A percentile compares a stretch with the other conserved stretches of the same genome.
Conservation (phyloP, 2,329 filamentous ascomycete species). For the Onygenales sp. region DNA sequence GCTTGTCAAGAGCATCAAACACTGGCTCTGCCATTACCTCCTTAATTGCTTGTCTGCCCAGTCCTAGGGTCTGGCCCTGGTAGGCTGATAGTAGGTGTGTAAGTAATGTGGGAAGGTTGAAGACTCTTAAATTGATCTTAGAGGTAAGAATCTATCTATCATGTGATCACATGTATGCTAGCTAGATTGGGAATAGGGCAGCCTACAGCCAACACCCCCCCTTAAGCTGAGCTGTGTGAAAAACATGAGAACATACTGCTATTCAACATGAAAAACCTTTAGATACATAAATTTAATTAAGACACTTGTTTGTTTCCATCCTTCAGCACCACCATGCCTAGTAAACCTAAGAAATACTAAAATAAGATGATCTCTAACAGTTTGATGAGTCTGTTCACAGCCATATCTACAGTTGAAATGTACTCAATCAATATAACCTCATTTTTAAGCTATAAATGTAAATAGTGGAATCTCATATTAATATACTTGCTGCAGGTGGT, state of each 20-base stretch:
- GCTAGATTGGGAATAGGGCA: too few relatives aligned
- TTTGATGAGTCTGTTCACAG: neutral
- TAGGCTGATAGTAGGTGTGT: neutral
- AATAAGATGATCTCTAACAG: neutral
- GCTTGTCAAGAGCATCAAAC: too few relatives aligned
- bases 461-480: constrained; percentile 7
- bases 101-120: too few relatives aligned
- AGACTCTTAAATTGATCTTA: too few relatives aligned
- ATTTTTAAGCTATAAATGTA: constrained; percentile 1
- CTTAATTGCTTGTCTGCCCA: too few relatives aligned
- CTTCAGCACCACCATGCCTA: neutral
- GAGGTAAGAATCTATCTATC: too few relatives aligned
- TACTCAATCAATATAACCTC: constrained; percentile 1
- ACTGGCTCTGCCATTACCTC: too few relatives aligned
- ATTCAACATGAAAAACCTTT: neutral
- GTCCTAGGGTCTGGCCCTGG: too few relatives aligned
- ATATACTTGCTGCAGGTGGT: constrained; percentile 9
- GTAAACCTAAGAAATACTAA: neutral
- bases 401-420: constrained; percentile 5
- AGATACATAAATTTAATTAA: neutral
- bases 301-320: neutral
- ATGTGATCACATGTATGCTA: too few relatives aligned
- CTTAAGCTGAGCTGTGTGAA: too few relatives aligned
- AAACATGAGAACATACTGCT: too few relatives aligned
- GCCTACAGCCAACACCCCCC: too few relatives aligned